These are phyloP conservation scores for Fraxinus dipetala DNA, from an alignment of 305 asterid species.

Conservation along the genomic window DNA sequence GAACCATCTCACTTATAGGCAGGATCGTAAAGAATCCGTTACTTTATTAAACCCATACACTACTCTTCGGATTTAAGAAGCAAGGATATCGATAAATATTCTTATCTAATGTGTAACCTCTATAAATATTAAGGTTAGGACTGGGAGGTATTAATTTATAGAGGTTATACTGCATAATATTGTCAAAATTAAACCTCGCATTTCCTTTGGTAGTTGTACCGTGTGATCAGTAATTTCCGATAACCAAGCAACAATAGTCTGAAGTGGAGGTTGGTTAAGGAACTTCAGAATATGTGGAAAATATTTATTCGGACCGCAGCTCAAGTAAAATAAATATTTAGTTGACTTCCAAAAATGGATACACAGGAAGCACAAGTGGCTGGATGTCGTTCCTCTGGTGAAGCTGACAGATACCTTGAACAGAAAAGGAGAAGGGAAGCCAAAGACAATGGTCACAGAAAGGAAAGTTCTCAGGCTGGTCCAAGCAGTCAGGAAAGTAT, in stretches of 20 bases:
- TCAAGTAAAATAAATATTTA: background rate
- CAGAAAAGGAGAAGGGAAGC: slow-evolving; percentile 51
- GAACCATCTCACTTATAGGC: background rate
- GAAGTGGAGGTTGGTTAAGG: background rate
- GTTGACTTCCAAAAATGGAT: slow-evolving; percentile 10
- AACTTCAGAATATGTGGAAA: background rate
- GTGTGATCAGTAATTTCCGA: background rate
- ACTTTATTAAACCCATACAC: background rate
- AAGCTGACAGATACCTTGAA: slow-evolving; percentile 66
- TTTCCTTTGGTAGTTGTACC: background rate
- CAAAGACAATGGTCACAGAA: slow-evolving; percentile 43
- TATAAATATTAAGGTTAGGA: background rate
- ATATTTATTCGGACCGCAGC: background rate
- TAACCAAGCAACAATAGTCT: background rate
- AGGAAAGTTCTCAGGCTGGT: slow-evolving; percentile 54
- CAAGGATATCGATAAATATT: background rate
- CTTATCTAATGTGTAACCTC: background rate
- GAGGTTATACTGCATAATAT: background rate
- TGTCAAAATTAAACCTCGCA: background rate
- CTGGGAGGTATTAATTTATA: background rate
- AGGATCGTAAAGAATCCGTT: background rate
- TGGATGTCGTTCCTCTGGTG: slow-evolving; percentile 65
- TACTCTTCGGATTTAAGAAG: background rate
- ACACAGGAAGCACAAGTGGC: slow-evolving; percentile 76
- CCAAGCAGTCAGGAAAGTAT: slow-evolving; percentile 51